These are phyloP conservation scores for Conticribra guillardii DNA, from an alignment of 108 stramenopile species.

Conservation along the genomic window DNA sequence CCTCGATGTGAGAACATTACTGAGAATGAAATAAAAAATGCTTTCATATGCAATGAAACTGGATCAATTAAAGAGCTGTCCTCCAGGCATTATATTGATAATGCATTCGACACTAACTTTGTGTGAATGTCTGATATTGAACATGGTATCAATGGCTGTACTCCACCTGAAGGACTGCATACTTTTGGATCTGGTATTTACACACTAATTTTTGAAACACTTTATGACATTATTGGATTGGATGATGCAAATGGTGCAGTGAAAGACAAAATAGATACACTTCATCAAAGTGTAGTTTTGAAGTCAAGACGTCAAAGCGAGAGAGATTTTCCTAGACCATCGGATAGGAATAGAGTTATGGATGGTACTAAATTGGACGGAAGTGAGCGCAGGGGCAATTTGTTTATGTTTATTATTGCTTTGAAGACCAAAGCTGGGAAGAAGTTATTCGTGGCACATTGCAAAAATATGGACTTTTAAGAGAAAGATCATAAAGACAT, in stretches of 20 bases:
- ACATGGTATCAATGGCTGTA: background rate
- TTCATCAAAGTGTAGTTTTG: background rate
- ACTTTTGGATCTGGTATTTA: slow-evolving; percentile 2
- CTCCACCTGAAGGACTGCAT: slow-evolving; percentile 11
- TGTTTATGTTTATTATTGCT: background rate
- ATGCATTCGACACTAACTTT: background rate
- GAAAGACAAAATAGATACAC: background rate
- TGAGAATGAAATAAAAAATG: background rate
- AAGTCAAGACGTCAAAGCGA: background rate
- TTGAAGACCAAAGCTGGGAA: background rate
- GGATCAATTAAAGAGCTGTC: slow-evolving; percentile 1
- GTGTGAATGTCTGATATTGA: background rate
- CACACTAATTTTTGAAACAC: background rate
- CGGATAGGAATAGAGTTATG: too few relatives aligned
- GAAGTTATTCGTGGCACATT: background rate
- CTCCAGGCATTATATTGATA: slow-evolving; percentile 1
- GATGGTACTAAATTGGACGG: background rate
- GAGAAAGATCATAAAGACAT: background rate
- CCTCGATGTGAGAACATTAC: background rate
- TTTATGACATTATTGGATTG: background rate
- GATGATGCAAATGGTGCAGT: background rate
- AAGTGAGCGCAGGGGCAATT: background rate
- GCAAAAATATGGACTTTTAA: background rate
- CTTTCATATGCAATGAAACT: too few relatives aligned
- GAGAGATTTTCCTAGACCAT: too few relatives aligned